These are phyloP conservation scores for Bacidia rubella DNA, from an alignment of 495 filamentous ascomycete genomes.

Conservation along the genomic window DNA sequence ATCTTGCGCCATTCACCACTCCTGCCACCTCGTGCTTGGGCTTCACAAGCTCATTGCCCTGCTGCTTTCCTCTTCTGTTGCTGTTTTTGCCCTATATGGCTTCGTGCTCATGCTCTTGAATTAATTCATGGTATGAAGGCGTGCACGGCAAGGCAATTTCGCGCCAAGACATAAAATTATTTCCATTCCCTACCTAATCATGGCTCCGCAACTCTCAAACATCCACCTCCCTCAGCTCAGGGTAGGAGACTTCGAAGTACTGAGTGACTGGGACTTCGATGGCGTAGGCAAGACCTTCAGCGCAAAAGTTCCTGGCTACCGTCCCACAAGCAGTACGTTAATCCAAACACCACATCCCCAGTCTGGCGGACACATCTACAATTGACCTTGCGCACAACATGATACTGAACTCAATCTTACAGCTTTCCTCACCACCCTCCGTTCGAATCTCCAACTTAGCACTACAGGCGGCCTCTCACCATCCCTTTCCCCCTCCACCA, in stretches of 20 bases:
- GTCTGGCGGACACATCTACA: not conserved
- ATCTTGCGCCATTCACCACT: not conserved
- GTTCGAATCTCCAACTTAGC: constrained; percentile 20
- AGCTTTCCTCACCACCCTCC: constrained; percentile 21
- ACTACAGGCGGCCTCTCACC: constrained; percentile 13
- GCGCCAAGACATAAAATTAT: not conserved
- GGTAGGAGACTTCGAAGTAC: constrained; percentile 12
- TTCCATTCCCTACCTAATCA: not conserved
- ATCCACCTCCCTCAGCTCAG: constrained; percentile 10
- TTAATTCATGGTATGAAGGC: not conserved
- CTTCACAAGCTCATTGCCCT: not conserved
- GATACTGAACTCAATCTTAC: not conserved
- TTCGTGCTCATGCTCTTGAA: not conserved
- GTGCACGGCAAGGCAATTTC: not conserved
- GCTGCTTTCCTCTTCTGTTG: not conserved
- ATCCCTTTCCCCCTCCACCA: constrained; percentile 5
- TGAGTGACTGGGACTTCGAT: constrained; percentile 16
- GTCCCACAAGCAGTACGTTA: constrained; percentile 16
- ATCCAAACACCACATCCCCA: not conserved
- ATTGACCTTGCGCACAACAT: not conserved
- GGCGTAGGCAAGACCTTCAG: constrained; percentile 11
- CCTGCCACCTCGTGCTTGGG: not conserved
- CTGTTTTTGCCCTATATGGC: no score
- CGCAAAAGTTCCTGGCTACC: constrained; percentile 17
- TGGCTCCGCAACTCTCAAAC: constrained; percentile 5